Base-by-base conservation (phyloP, 495 filamentous ascomycete genomes). In the Daldinia decipiens region DNA sequence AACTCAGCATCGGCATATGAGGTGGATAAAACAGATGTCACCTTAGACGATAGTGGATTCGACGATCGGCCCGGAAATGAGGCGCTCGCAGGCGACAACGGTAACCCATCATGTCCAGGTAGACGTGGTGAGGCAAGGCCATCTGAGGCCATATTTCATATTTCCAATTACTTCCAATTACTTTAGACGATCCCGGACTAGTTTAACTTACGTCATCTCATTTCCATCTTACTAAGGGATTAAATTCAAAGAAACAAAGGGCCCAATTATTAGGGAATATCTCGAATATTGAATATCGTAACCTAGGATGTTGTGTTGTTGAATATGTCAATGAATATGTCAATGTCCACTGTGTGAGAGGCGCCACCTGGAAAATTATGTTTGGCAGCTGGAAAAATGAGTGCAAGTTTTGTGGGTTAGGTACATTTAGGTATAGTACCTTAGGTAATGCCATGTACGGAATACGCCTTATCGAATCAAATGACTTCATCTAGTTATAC, bases 1-100 rank as follows among this genome's bases (percentile, higher is more conserved):
- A 98, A 97, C 66, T 98, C 95, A 2, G 91, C 87, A 78, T 98
- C 95, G 34, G 92, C 90, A 79, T 97, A 98, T 0, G 95, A 97
- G 3, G 92, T 88, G 13, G 95, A 97, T 36, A 98, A 88, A 17
- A 98, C 91, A 55, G 86, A 90, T 15, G 92, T 91, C 65, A 98
- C 83, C 76, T 95, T 91, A 15, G 85, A 81, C 0, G 91, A 90
- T 55, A 95, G 80, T 3, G 90, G 89, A 79, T 87, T 92, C 70
- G 68, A 67, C 7, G 63, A 12, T n/a, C 73, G 62, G 32, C 54
- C 65, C 6, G 67, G 45, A 26, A 34, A 39, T 21, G 57, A 45
- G 15, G 74, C 45, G 4, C 65, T 52, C 2, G 59, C 63, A 2
- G 68, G 74, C 13, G 74, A 77, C 45, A 71, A 21, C 4, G 67